Evolutionary conservation across 768 basidiomycete species (phyloP).

Genomic region (Hygrophoropsis aurantiaca): DNA sequence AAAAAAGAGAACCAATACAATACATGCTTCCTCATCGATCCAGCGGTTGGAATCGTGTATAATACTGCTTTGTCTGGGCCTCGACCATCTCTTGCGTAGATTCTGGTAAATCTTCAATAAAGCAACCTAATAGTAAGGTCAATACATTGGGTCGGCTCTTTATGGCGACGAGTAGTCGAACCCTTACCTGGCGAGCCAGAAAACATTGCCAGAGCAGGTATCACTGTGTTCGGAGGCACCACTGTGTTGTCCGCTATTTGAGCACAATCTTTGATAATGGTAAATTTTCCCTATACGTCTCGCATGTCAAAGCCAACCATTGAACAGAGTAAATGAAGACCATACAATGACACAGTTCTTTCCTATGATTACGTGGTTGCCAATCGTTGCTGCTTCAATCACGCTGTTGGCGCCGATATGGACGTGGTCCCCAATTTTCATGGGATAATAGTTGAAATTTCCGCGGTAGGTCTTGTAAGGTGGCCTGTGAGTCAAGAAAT

Average conservation of each 20-base stretch:
- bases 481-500: constrained; percentile 44
- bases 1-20: too few species aligned
- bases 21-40: too few species aligned
- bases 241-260: constrained; percentile 88
- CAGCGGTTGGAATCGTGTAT: constrained; percentile 75
- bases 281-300: constrained; percentile 80
- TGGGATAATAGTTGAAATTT: constrained; percentile 95
- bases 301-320: not conserved
- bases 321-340: constrained; percentile 10
- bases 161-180: not conserved
- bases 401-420: constrained; percentile 88
- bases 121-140: constrained; percentile 79
- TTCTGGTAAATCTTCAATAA: constrained; percentile 84
- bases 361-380: constrained; percentile 92
- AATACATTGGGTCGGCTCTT: constrained; percentile 2
- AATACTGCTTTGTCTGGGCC: constrained; percentile 79
- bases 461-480: constrained; percentile 90
- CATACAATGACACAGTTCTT: constrained; percentile 92
- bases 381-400: constrained; percentile 93
- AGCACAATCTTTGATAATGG: constrained; percentile 94
- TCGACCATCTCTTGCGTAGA: constrained; percentile 93
- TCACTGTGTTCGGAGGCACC: constrained; percentile 87
- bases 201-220: constrained; percentile 85
- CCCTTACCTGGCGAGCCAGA: constrained; percentile 81
- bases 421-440: constrained; percentile 95